These are phyloP conservation scores for Bruguiera hainesii DNA, from an alignment of 441 rosid species.

Conservation along the genomic window DNA sequence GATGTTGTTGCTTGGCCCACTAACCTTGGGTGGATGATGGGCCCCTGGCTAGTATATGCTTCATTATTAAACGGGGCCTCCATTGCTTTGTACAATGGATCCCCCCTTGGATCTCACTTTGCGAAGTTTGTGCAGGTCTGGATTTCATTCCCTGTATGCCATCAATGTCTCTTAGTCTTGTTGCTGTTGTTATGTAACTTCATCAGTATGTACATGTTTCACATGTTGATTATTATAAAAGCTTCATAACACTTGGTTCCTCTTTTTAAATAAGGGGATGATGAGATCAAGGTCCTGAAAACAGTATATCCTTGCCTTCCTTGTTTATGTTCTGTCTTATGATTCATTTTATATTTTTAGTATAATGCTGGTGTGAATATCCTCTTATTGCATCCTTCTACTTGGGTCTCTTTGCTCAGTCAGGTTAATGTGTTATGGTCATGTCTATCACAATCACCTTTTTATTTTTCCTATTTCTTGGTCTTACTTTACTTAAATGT, in stretches of 20 bases:
- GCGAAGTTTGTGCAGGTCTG: constrained; percentile 90
- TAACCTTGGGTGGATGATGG: constrained; percentile 99
- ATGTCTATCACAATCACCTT: not conserved
- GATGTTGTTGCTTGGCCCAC: constrained; percentile 94
- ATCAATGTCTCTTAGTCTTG: constrained; percentile 11
- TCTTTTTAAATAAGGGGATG: too few relatives aligned
- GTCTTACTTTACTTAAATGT: too few relatives aligned
- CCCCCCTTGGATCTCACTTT: constrained; percentile 79
- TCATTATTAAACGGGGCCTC: constrained; percentile 83
- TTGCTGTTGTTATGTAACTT: not conserved
- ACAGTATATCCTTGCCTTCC: too few relatives aligned
- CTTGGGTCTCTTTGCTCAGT: too few relatives aligned
- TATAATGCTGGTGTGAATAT: not conserved
- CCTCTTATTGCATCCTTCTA: not conserved
- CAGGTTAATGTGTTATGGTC: not conserved
- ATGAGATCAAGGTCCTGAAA: too few relatives aligned
- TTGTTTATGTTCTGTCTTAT: not conserved
- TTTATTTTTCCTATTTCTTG: not conserved
- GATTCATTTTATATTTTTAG: not conserved
- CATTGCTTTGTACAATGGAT: constrained; percentile 85
- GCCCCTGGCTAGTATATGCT: constrained; percentile 97
- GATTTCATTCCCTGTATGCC: not conserved
- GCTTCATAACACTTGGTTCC: too few relatives aligned
- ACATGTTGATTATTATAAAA: too few relatives aligned
- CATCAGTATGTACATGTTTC: too few relatives aligned